Evolutionary conservation across 1,284 basidiomycete genomes (phyloP).

Genomic region (Cerrena zonata): DNA sequence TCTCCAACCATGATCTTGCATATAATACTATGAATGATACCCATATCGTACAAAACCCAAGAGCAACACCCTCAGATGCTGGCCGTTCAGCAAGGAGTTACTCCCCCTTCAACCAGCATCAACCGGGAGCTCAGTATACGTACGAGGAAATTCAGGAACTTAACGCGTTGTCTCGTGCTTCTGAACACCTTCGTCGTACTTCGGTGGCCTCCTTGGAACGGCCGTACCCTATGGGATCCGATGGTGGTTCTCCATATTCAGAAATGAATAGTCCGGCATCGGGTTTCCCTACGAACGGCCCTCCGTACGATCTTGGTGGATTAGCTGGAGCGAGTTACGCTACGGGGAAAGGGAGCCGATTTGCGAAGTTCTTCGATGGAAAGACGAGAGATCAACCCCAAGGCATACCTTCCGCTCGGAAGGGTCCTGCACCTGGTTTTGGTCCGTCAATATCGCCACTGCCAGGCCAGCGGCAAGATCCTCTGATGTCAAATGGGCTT

Average conservation of each 20-base stretch:
- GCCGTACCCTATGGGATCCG: slow-evolving; percentile 27
- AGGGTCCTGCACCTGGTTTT: slow-evolving; percentile 34
- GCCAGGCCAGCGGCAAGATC: slow-evolving; percentile 43
- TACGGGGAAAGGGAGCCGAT: slow-evolving; percentile 64
- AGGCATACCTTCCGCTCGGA: slow-evolving; percentile 28
- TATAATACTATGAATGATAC: slow-evolving; percentile 14
- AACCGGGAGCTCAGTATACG: slow-evolving; percentile 29
- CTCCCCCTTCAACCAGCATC: slow-evolving; percentile 59
- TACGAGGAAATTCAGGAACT: slow-evolving; percentile 38
- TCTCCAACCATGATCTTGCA: not conserved
- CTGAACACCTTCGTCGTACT: slow-evolving; percentile 33
- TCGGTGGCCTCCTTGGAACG: slow-evolving; percentile 28
- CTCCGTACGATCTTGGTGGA: slow-evolving; percentile 19
- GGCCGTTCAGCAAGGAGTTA: slow-evolving; percentile 34
- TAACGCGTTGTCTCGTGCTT: slow-evolving; percentile 20
- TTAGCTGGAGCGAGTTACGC: slow-evolving; percentile 31
- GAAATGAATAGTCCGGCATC: slow-evolving; percentile 21
- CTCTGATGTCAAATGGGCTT: slow-evolving; percentile 31
- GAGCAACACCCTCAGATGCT: slow-evolving; percentile 22
- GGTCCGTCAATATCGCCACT: slow-evolving; percentile 41
- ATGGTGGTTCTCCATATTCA: slow-evolving; percentile 28
- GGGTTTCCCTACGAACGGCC: slow-evolving; percentile 13
- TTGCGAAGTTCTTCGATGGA: slow-evolving; percentile 78
- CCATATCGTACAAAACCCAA: slow-evolving; percentile 18
- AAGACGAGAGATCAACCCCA: slow-evolving; percentile 46